Percentiles rank a stretch among this genome's conserved stretches.
phyloP scores from a whole-genome alignment of 257 asterid species.

The Knoxia roxburghii region DNA sequence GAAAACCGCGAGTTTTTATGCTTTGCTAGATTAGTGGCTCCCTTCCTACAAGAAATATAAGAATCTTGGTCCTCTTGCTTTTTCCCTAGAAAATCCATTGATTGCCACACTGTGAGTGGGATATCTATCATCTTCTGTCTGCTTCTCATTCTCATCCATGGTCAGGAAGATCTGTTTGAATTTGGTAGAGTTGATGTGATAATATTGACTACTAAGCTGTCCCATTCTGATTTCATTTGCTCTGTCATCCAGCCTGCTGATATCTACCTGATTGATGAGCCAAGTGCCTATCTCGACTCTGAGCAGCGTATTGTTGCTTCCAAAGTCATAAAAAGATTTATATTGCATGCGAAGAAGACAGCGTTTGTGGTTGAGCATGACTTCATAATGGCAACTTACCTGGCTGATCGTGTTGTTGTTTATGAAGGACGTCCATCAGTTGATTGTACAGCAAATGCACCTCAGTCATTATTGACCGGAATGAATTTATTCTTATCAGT shows the following conservation, averaged over 20 bases:
- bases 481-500: constrained; percentile 97
- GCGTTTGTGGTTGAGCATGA: constrained; percentile 97
- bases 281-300: constrained; percentile 98
- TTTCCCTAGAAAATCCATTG: background rate
- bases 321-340: constrained; percentile 93
- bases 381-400: constrained; percentile 98
- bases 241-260: constrained; percentile 84
- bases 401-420: constrained; percentile 95
- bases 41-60: background rate
- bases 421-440: constrained; percentile 85
- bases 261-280: constrained; percentile 90
- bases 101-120: too few species aligned
- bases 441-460: constrained; percentile 84
- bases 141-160: background rate
- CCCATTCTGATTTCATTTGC: too few species aligned
- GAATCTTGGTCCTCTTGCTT: background rate
- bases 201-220: too few species aligned
- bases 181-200: background rate
- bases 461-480: constrained; percentile 93
- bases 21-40: background rate
- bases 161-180: background rate
- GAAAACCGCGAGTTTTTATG: background rate
- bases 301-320: constrained; percentile 99
- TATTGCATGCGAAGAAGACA: constrained; percentile 93
- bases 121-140: background rate